Conservation (phyloP, 371 early-diverging fungal species). For the Apophysomyces elegans region DNA sequence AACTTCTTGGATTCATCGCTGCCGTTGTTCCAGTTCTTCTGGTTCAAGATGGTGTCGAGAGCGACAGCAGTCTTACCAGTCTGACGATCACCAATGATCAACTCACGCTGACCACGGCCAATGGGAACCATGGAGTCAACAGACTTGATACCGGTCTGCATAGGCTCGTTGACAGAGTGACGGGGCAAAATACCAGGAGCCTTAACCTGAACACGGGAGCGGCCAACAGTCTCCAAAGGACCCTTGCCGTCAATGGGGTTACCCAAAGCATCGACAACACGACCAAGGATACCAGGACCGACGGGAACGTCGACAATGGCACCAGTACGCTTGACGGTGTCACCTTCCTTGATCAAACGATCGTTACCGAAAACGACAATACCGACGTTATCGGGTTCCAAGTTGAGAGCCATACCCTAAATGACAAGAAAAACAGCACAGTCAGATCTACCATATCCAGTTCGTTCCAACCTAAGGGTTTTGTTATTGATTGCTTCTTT, state of each 20-base stretch:
- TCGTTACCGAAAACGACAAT: no score
- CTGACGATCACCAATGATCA: conserved; percentile 98
- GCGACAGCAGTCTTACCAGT: conserved; percentile 97
- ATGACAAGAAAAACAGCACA: conserved; percentile 3
- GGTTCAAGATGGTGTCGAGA: conserved; percentile 95
- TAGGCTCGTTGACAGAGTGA: conserved; percentile 96
- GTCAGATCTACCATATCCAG: not conserved
- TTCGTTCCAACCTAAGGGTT: not conserved
- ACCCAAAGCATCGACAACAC: conserved; percentile 96
- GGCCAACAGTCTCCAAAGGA: conserved; percentile 41
- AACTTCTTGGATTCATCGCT: conserved; percentile 35
- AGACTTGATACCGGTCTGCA: conserved; percentile 98
- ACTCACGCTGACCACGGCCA: conserved; percentile 98
- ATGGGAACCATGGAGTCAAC: conserved; percentile 98
- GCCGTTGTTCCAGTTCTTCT: conserved; percentile 94
- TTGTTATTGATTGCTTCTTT: not conserved
- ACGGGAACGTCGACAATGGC: conserved; percentile 96
- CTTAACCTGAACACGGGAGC: conserved; percentile 94
- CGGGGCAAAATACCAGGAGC: conserved; percentile 98
- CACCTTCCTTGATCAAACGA: no score
- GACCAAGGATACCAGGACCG: conserved; percentile 90
- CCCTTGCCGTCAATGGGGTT: conserved; percentile 96
- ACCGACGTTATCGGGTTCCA: conserved; percentile 83
- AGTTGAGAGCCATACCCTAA: conserved; percentile 95
- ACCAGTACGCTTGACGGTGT: conserved; percentile 94